phyloP scores from a whole-genome alignment of 1,139 yeast species.

The Hansenula lynferdii region DNA sequence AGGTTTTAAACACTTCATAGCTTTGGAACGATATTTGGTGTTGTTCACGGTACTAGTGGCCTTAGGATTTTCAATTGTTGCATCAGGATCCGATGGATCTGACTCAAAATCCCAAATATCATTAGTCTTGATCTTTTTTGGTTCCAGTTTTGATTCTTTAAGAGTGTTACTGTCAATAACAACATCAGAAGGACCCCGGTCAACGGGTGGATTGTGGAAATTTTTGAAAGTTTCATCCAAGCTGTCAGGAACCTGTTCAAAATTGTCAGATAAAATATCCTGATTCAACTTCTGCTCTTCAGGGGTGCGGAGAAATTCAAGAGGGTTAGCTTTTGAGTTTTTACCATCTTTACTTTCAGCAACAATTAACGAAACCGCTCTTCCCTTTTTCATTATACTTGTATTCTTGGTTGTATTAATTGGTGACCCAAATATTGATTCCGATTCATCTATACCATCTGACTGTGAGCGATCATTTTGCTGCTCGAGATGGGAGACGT shows the following conservation, averaged over 20 bases:
- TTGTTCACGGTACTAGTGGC: constrained; percentile 1
- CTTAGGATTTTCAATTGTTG: background rate
- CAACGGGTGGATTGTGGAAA: background rate
- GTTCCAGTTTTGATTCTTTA: background rate
- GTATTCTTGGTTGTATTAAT: constrained; percentile 19
- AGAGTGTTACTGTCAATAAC: background rate
- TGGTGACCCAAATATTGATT: constrained; percentile 11
- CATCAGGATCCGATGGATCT: constrained; percentile 6
- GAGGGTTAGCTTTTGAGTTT: background rate
- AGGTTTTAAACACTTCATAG: constrained; percentile 10
- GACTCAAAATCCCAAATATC: constrained; percentile 21
- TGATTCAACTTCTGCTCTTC: background rate
- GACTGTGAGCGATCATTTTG: background rate
- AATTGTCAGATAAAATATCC: background rate
- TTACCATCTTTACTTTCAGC: constrained; percentile 8
- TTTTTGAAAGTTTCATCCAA: constrained; percentile 4
- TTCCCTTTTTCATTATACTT: constrained; percentile 7
- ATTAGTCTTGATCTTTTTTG: background rate
- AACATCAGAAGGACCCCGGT: constrained; percentile 1
- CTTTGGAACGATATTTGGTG: constrained; percentile 5
- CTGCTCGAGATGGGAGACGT: too few relatives aligned
- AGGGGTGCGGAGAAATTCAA: background rate
- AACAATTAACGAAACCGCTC: constrained; percentile 11
- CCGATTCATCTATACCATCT: constrained; percentile 10
- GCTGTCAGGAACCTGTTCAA: constrained; percentile 9